Evolutionary conservation across 2,329 filamentous ascomycete genomes (phyloP).

Genomic region (Fusarium napiforme): DNA sequence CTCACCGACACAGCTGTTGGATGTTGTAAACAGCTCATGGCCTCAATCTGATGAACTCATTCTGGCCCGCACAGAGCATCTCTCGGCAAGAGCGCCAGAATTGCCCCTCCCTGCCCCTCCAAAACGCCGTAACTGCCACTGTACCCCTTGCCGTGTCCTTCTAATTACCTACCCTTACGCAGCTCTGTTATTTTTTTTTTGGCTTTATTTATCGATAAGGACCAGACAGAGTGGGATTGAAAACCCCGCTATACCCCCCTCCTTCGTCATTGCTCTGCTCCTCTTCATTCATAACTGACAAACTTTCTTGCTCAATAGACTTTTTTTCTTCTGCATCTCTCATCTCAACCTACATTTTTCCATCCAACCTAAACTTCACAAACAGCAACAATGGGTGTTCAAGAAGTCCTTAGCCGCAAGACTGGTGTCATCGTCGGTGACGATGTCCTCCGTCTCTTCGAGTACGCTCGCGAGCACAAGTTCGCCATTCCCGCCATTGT

Average conservation of each 20-base stretch:
- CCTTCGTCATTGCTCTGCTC: conserved; percentile 37
- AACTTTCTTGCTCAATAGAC: conserved; percentile 39
- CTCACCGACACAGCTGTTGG: conserved; percentile 40
- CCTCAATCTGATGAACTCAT: conserved; percentile 39
- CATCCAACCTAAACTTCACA: conserved; percentile 28
- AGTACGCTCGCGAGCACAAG: conserved; percentile 86
- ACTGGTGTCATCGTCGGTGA: conserved; percentile 65
- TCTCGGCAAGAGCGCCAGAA: conserved; percentile 32
- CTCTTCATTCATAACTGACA: conserved; percentile 40
- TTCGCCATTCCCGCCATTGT: conserved; percentile 88
- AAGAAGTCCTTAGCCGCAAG: conserved; percentile 62
- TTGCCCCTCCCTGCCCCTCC: conserved; percentile 32
- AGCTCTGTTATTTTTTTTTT: conserved; percentile 23
- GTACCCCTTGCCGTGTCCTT: conserved; percentile 27
- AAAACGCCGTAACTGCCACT: conserved; percentile 15
- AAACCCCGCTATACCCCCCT: conserved; percentile 43
- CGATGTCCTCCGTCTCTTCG: conserved; percentile 75
- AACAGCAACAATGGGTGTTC: conserved; percentile 52
- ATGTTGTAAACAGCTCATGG: conserved; percentile 41
- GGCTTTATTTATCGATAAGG: conserved; percentile 42
- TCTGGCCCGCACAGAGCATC: conserved; percentile 35
- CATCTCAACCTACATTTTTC: conserved; percentile 31
- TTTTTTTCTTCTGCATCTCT: conserved; percentile 26
- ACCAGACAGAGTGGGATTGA: conserved; percentile 30
- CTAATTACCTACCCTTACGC: not conserved